Base-by-base conservation (phyloP, 306 rosid genomes). In the Corylus avellana region DNA sequence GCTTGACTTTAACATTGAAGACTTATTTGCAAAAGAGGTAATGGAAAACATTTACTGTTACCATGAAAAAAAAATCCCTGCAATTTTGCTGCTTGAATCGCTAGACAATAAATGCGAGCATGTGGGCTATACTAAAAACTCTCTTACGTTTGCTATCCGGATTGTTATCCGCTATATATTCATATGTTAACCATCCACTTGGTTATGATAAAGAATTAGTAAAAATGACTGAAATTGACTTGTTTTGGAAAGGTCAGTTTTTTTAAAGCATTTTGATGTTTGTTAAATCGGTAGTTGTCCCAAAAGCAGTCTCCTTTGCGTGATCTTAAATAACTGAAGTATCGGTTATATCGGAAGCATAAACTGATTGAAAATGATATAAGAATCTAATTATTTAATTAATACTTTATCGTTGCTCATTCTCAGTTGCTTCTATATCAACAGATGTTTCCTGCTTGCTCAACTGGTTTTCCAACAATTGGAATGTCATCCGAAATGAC, bases 1-100 rank as follows among this genome's bases (percentile, higher is more conserved):
- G 83, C 84, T 95, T 73, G 98, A 95, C 79, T 83, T 91, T 89
- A 91, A 95, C 87, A 75, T 90, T 50, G 98, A 93, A 29, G 98
- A 95, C 80, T 79, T 92, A 64, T 86, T 95, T 77, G 70, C 86
- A 50, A 93, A 92, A 93, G 98, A 92, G 96, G 98, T 93, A 85
- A 83, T 53, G 17, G 79, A 79, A 25, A 79, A 25, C 13, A 59
- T 22, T 25, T 25, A 25, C 5, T 32, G 35, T 32, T 22, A 22
- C 25, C 25, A 22, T 22, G 25, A 22, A 22, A 22, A 22, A 22
- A 22, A 3, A 2, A 32, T 32, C 35, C 35, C 46, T 0, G 8
- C 46, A 5, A 42, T 42, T 42, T 42, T 6, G 46, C 7, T 42
- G 7, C 6, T 6, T 0, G 6, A 0, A 42, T 5, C 0, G 8